Conservation (phyloP, 2,329 filamentous ascomycete genomes). For the Fusarium sp. region DNA sequence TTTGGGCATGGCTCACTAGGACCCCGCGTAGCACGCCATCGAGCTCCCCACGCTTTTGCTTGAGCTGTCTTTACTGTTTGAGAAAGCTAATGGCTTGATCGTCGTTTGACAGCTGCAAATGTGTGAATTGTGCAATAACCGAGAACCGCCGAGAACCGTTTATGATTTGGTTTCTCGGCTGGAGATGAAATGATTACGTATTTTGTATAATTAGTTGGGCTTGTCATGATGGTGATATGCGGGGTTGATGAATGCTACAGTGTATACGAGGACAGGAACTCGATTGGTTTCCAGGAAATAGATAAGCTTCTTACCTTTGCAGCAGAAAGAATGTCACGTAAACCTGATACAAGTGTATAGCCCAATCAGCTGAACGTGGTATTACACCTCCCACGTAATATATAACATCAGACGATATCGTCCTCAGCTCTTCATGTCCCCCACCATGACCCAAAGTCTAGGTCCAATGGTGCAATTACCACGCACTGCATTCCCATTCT, state of each 20-base stretch:
- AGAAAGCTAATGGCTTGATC: slow-evolving; percentile 9
- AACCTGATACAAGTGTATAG: neutral
- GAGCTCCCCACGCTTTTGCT: slow-evolving; percentile 27
- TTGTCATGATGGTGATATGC: slow-evolving; percentile 2
- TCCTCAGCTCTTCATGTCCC: neutral
- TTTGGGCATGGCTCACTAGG: slow-evolving; percentile 29
- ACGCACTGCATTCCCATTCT: neutral
- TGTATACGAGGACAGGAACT: neutral
- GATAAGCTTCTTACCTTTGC: neutral
- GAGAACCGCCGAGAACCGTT: slow-evolving; percentile 32
- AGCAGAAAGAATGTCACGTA: neutral
- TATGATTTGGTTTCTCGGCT: neutral
- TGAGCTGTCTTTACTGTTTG: slow-evolving; percentile 1
- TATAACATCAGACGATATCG: neutral
- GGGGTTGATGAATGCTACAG: slow-evolving; percentile 10
- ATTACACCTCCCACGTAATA: neutral
- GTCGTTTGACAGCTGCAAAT: neutral
- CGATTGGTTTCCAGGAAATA: neutral
- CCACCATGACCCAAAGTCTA: slow-evolving; percentile 11
- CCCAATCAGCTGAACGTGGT: neutral
- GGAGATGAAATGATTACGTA: neutral
- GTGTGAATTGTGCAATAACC: slow-evolving; percentile 12
- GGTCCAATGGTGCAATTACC: slow-evolving; percentile 18
- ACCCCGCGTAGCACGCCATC: slow-evolving; percentile 38
- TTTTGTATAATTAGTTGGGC: neutral